Conservation (phyloP, 2,329 filamentous ascomycete genomes). For the Aphanocladium album region DNA sequence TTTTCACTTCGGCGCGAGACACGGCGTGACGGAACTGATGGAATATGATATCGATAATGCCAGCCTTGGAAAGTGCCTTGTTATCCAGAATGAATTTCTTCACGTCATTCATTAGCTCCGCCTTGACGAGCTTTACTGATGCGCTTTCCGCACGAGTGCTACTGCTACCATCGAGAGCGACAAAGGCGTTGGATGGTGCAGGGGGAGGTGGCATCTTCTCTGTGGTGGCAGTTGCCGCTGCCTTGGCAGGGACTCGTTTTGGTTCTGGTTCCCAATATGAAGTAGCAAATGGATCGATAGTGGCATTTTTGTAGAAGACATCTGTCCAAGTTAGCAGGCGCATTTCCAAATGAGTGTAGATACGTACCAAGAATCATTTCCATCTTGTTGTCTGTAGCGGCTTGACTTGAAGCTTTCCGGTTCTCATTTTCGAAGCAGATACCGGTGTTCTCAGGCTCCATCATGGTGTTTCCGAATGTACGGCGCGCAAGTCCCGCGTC, state of each 20-base stretch:
- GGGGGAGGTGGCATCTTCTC: slow-evolving; percentile 29
- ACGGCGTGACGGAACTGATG: slow-evolving; percentile 32
- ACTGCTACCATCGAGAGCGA: slow-evolving; percentile 25
- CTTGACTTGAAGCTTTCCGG: slow-evolving; percentile 42
- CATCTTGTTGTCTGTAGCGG: slow-evolving; percentile 60
- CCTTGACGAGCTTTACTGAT: slow-evolving; percentile 29
- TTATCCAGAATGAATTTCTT: slow-evolving; percentile 38
- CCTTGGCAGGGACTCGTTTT: slow-evolving; percentile 23
- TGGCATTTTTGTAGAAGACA: slow-evolving; percentile 37
- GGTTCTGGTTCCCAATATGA: slow-evolving; percentile 64
- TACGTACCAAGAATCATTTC: slow-evolving; percentile 66
- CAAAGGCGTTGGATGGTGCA: slow-evolving; percentile 32
- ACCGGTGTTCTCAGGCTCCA: slow-evolving; percentile 73
- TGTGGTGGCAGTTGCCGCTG: slow-evolving; percentile 4
- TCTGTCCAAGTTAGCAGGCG: slow-evolving; percentile 15
- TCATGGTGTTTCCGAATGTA: slow-evolving; percentile 62
- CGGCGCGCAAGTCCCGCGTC: slow-evolving; percentile 53
- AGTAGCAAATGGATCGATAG: slow-evolving; percentile 80
- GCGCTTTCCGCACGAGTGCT: slow-evolving; percentile 16
- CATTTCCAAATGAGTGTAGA: background rate
- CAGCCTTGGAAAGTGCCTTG: slow-evolving; percentile 35
- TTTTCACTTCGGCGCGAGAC: slow-evolving; percentile 37
- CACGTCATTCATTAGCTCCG: slow-evolving; percentile 36
- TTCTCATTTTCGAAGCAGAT: slow-evolving; percentile 72
- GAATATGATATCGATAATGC: slow-evolving; percentile 37